phyloP scores from a whole-genome alignment of 2,329 filamentous ascomycete genomes.

The Talaromyces sp. region DNA sequence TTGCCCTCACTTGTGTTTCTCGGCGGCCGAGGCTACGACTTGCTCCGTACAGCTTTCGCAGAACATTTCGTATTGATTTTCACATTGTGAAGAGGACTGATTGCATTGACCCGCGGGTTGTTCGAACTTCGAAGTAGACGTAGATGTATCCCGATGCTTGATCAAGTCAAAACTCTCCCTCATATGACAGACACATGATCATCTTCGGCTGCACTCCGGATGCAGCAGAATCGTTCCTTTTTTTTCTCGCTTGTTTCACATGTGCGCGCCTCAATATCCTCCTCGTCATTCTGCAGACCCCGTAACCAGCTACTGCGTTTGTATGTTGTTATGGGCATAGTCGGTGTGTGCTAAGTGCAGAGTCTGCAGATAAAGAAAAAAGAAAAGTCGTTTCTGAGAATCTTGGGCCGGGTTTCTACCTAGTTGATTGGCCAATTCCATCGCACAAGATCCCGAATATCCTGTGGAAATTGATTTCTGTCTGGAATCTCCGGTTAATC shows the following conservation, averaged over 20 bases:
- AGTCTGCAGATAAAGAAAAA: background rate
- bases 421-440: background rate
- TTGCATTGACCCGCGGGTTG: background rate
- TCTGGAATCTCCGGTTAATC: too few species aligned
- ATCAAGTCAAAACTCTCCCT: background rate
- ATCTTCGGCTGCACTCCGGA: background rate
- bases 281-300: background rate
- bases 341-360: slow-evolving; percentile 1
- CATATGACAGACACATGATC: slow-evolving; percentile 4
- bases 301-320: background rate
- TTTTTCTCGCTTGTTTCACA: background rate
- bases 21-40: background rate
- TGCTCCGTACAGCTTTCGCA: too few species aligned
- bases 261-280: background rate
- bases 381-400: background rate
- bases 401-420: background rate
- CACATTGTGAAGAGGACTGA: background rate
- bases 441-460: background rate
- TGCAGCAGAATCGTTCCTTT: background rate
- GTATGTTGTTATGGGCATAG: background rate
- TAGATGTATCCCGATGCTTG: background rate
- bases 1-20: background rate
- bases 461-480: background rate
- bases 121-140: background rate
- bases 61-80: too few species aligned